Conservation (phyloP, 306 rosid genomes). For the Lotus japonicus region DNA sequence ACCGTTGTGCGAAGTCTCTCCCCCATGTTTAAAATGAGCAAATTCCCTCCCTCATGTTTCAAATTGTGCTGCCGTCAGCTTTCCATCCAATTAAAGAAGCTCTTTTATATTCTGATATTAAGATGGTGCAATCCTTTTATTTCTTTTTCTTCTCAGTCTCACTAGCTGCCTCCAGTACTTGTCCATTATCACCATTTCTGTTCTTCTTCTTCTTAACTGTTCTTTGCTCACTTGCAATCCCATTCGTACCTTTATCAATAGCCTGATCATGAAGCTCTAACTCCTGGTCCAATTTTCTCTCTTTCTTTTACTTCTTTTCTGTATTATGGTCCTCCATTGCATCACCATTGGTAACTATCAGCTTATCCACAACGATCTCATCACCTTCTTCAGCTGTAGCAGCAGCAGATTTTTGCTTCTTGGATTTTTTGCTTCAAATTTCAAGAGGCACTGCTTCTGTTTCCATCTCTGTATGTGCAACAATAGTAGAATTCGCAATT, state of each 20-base stretch:
- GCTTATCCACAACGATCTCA: slow-evolving; percentile 42
- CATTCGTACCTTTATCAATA: slow-evolving; percentile 29
- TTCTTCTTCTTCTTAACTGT: neutral
- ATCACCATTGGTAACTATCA: slow-evolving; percentile 43
- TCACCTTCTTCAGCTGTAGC: slow-evolving; percentile 37
- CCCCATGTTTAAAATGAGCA: too few species aligned
- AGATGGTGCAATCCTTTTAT: too few species aligned
- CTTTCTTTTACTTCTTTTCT: slow-evolving; percentile 37
- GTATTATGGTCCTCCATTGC: slow-evolving; percentile 48
- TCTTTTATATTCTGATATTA: too few species aligned
- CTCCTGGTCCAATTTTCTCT: slow-evolving; percentile 47
- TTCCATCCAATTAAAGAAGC: too few species aligned
- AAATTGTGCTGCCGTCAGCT: too few species aligned
- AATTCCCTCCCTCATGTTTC: too few species aligned
- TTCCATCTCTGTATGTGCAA: slow-evolving; percentile 55
- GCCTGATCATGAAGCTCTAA: slow-evolving; percentile 28
- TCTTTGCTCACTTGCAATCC: slow-evolving; percentile 35
- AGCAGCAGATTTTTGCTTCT: slow-evolving; percentile 75
- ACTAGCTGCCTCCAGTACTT: too few species aligned
- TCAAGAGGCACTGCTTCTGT: slow-evolving; percentile 42
- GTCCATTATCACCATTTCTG: too few species aligned
- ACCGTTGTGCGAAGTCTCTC: too few species aligned
- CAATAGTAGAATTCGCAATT: neutral
- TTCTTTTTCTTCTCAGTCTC: too few species aligned
- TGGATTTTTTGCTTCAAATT: slow-evolving; percentile 56